Evolutionary conservation across 108 stramenopile species (phyloP).

Genomic region (Nitzschia sp.): DNA sequence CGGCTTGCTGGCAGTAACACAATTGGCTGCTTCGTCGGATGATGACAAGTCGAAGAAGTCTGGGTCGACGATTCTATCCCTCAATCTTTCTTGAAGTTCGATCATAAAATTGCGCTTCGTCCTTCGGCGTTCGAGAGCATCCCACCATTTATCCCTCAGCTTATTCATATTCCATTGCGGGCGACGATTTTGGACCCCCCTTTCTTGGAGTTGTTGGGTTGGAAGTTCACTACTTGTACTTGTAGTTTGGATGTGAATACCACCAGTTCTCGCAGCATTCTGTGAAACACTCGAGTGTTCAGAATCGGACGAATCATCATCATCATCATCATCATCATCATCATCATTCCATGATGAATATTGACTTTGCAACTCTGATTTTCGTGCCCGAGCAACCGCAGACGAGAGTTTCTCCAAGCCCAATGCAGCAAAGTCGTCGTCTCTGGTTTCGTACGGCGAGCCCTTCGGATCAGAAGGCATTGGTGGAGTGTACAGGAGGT

Average conservation of each 20-base stretch:
- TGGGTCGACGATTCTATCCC: background rate
- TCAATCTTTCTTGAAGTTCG: background rate
- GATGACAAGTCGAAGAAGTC: background rate
- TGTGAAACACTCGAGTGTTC: background rate
- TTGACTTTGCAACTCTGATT: background rate
- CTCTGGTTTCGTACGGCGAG: background rate
- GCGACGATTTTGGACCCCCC: background rate
- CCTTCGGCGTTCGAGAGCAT: constrained; percentile 14
- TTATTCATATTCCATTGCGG: constrained; percentile 24
- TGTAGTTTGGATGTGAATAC: background rate
- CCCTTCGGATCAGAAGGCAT: background rate
- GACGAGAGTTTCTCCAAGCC: constrained; percentile 1
- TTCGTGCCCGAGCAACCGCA: background rate
- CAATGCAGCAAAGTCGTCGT: constrained; percentile 1
- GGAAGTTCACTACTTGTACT: background rate
- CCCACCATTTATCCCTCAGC: constrained; percentile 54
- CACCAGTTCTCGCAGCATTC: background rate
- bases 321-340: too few species aligned
- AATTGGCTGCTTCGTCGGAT: background rate
- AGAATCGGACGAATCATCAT: background rate
- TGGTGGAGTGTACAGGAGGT: background rate
- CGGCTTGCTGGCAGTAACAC: background rate
- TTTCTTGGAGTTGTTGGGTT: background rate
- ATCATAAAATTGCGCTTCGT: constrained; percentile 5
- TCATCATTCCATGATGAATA: too few species aligned